Evolutionary conservation across 495 filamentous ascomycete species (phyloP).

Genomic region (Extremus antarcticus): DNA sequence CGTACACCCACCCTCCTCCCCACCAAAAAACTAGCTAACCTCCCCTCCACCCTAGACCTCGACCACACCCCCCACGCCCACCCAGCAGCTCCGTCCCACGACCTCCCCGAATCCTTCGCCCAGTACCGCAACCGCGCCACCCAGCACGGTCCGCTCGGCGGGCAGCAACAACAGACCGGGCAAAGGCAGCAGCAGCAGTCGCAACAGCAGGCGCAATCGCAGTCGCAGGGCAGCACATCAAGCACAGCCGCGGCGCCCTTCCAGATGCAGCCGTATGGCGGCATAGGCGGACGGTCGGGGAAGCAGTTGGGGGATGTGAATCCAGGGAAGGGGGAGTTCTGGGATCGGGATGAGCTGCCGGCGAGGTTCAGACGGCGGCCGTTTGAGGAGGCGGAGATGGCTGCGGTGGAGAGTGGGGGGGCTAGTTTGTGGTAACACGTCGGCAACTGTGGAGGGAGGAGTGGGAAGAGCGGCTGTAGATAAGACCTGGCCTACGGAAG

Average conservation of each 20-base stretch:
- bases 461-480: too few relatives aligned
- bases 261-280: conserved; percentile 25
- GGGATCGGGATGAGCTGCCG: conserved; percentile 83
- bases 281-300: conserved; percentile 56
- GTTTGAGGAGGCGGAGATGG: conserved; percentile 74
- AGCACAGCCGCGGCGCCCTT: conserved; percentile 4
- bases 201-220: too few relatives aligned
- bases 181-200: neutral
- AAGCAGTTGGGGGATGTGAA: conserved; percentile 57
- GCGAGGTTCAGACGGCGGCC: conserved; percentile 63
- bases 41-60: conserved; percentile 37
- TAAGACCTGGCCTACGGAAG: too few relatives aligned
- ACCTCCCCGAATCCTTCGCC: conserved; percentile 67
- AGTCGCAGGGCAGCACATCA: neutral
- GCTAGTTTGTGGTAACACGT: conserved; percentile 48
- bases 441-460: too few relatives aligned
- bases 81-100: conserved; percentile 51
- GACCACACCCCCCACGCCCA: conserved; percentile 62
- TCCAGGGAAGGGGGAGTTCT: conserved; percentile 63
- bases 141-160: conserved; percentile 79
- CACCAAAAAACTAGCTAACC: conserved; percentile 11
- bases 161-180: conserved; percentile 35
- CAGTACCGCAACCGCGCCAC: conserved; percentile 84
- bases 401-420: conserved; percentile 86
- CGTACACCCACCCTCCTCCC: neutral